Evolutionary conservation across 345 rosid genomes (phyloP), one percentile per base, ranked within the genome.

Genomic region (Eucalyptus lansdowneana): DNA sequence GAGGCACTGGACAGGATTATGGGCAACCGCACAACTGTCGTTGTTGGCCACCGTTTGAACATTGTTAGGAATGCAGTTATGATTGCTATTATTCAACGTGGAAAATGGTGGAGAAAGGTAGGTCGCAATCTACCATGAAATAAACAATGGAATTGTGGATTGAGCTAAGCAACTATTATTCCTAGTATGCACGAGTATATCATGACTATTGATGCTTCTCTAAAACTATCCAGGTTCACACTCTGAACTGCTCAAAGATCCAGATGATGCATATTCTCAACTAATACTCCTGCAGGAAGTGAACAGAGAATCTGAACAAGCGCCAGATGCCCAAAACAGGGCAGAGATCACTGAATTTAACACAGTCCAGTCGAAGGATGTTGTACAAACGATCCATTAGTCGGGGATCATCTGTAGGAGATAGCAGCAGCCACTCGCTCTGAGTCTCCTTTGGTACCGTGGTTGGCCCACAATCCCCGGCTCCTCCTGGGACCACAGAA

Each of bases 331-430:
- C 62, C 62, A 56, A 56, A 56, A 56, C 62, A 22, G 29, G 13
- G 4, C 12, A 56, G 29, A 56, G 3, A 56, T 56, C 62, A 56
- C 62, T 22, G 3, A 56, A 56, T 22, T 9, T 56, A 56, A 56
- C 11, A 54, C 92, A 90, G 45, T 94, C 94, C 50, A 94, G 92
- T 87, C 92, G 87, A 42, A 91, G 91, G 89, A 93, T 76, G 87
- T 92, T 95, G 50, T 87, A 94, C 69, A 88, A 27, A 21, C 91
- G 94, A 80, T 95, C 96, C 87, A 87, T 91, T 45, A 95, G 97
- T 86, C 91, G 90, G 50, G 96, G 95, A 90, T 97, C 98, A 42
- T 94, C 97, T 42, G 13, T 7, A 29, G 97, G 95, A 90, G 94
- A 90, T 76, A 94, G 97, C 90, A 89, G 95, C 88, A 91, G 93